These are phyloP conservation scores for Scleroderma citrinum DNA, from an alignment of 768 basidiomycete genomes.

Conservation along the genomic window DNA sequence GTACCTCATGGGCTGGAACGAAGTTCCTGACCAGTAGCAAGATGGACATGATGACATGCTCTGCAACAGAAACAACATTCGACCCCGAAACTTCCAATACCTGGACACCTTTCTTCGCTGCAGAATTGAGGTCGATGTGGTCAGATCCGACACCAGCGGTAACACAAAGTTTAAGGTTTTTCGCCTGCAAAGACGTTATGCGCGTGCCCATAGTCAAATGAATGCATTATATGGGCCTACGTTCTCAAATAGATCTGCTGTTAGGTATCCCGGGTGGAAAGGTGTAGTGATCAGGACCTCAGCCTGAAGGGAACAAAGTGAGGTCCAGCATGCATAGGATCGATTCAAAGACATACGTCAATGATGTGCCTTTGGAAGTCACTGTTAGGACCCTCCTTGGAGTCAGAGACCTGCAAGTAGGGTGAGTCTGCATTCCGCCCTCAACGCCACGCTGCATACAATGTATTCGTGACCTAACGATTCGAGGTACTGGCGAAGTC, in stretches of 20 bases:
- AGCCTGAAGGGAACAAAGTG: conserved; percentile 37
- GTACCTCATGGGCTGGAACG: conserved; percentile 76
- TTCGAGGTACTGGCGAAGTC: conserved; percentile 62
- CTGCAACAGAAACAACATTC: conserved; percentile 88
- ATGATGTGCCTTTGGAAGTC: conserved; percentile 79
- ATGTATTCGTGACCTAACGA: conserved; percentile 71
- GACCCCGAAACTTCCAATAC: conserved; percentile 86
- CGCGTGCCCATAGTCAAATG: conserved; percentile 2
- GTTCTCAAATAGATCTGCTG: conserved; percentile 64
- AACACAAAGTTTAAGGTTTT: conserved; percentile 84
- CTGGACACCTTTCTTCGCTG: conserved; percentile 73
- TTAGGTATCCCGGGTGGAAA: conserved; percentile 84
- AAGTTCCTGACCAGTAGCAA: conserved; percentile 89
- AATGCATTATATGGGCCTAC: conserved; percentile 25
- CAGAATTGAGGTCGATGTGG: conserved; percentile 85
- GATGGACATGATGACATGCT: conserved; percentile 89
- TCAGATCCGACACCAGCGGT: conserved; percentile 91
- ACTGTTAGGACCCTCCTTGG: conserved; percentile 78
- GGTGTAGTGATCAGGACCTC: conserved; percentile 81
- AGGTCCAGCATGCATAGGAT: conserved; percentile 7
- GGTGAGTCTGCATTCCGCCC: conserved; percentile 2
- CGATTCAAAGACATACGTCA: conserved; percentile 46
- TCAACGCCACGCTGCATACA: conserved; percentile 35
- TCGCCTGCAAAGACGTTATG: conserved; percentile 44
- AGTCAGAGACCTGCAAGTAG: conserved; percentile 55